Evolutionary conservation across 257 asterid species (phyloP).

Genomic region (Plantago ovata): DNA sequence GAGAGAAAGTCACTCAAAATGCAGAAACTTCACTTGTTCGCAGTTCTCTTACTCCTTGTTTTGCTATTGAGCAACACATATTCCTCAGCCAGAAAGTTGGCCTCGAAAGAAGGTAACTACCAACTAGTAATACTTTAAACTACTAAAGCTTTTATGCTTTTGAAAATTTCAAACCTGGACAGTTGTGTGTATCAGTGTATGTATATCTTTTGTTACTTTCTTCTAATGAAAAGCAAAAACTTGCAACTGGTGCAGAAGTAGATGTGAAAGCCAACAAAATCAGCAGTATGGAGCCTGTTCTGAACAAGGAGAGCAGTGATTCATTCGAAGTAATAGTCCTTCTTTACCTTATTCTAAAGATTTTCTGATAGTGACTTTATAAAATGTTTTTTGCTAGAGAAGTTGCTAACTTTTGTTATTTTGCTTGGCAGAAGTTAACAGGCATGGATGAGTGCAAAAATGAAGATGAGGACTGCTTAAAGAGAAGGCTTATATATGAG

Average conservation of each 20-base stretch:
- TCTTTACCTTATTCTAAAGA: background rate
- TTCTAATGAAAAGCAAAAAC: background rate
- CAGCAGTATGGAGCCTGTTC: constrained; percentile 18
- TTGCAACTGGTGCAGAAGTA: constrained; percentile 24
- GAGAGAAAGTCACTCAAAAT: constrained; percentile 16
- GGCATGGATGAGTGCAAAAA: constrained; percentile 28
- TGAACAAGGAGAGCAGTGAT: constrained; percentile 3
- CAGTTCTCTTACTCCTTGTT: constrained; percentile 22
- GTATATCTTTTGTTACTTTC: background rate
- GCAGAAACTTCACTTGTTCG: constrained; percentile 11
- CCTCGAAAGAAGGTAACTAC: constrained; percentile 23
- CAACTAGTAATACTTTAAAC: background rate
- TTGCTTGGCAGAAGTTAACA: constrained; percentile 27
- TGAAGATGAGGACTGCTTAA: constrained; percentile 52
- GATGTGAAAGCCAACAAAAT: constrained; percentile 6
- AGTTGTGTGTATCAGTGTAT: background rate
- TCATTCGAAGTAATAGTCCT: constrained; percentile 23
- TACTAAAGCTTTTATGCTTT: background rate
- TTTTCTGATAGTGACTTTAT: background rate
- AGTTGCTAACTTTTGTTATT: background rate
- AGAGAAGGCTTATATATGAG: constrained; percentile 57
- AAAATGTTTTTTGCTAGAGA: background rate
- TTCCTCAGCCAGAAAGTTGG: constrained; percentile 29
- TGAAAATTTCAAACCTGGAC: background rate
- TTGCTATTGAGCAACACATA: constrained; percentile 23